phyloP scores from a whole-genome alignment of 2,329 filamentous ascomycete genomes.

The Exophiala oligosperma region DNA sequence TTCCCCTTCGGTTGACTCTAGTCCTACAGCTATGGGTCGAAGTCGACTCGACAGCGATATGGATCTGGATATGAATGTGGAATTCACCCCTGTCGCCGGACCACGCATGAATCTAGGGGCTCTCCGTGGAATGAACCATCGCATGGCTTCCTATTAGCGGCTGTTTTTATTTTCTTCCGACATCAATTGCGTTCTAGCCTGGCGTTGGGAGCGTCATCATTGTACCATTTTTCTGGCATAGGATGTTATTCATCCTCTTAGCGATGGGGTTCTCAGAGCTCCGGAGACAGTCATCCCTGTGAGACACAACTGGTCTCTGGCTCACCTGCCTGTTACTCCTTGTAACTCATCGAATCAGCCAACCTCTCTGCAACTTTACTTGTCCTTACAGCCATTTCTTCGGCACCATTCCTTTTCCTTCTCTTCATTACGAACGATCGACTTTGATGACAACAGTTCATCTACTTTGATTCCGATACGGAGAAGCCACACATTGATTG shows the following conservation, averaged over 20 bases:
- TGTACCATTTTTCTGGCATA: constrained; percentile 6
- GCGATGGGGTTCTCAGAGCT: neutral
- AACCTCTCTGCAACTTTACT: no score
- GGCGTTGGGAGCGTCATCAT: constrained; percentile 24
- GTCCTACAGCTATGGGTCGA: constrained; percentile 55
- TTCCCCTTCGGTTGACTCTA: constrained; percentile 60
- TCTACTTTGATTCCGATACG: no score
- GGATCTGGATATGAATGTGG: constrained; percentile 29
- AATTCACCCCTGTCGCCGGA: constrained; percentile 27
- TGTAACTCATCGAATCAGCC: no score
- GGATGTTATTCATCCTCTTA: neutral
- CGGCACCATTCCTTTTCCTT: no score
- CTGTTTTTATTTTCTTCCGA: constrained; percentile 13
- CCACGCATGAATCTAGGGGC: constrained; percentile 19
- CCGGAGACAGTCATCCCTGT: no score
- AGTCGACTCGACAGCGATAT: constrained; percentile 27
- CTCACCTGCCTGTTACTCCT: no score
- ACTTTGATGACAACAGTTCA: no score
- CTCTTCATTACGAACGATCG: no score
- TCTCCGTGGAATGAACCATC: constrained; percentile 22
- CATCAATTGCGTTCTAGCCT: constrained; percentile 23
- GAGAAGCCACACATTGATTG: no score
- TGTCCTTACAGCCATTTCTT: no score
- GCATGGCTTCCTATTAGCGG: constrained; percentile 28
- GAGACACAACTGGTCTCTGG: no score